These are phyloP conservation scores for Endoconidiophora laricicola DNA, from an alignment of 2,329 filamentous ascomycete genomes.

Conservation along the genomic window DNA sequence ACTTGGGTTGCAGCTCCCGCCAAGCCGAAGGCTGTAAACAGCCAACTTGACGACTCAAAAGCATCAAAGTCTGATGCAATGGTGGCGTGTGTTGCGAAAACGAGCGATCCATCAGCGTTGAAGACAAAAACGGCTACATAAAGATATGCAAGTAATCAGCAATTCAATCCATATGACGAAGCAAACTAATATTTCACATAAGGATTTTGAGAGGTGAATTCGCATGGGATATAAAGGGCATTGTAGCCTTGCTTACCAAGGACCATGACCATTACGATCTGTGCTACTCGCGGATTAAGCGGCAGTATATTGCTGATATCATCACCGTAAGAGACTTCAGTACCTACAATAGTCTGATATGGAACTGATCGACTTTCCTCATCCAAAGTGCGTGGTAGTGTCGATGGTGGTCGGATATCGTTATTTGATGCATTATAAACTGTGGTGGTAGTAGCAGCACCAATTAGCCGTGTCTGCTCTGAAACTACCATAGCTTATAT, in stretches of 20 bases:
- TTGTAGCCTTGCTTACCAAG: conserved; percentile 13
- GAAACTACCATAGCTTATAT: too few relatives aligned
- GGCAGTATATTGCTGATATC: neutral
- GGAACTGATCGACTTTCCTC: too few relatives aligned
- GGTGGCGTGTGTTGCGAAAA: conserved; percentile 47
- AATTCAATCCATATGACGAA: neutral
- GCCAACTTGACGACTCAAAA: conserved; percentile 34
- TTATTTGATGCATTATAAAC: too few relatives aligned
- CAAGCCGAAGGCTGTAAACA: conserved; percentile 20
- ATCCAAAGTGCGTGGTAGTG: too few relatives aligned
- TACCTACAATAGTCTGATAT: too few relatives aligned
- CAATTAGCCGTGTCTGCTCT: too few relatives aligned
- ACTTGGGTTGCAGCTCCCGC: conserved; percentile 20
- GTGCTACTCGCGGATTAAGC: neutral
- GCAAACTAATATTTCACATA: neutral
- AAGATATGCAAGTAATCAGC: neutral
- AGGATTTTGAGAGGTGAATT: neutral
- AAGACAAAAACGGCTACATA: conserved; percentile 36
- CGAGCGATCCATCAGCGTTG: conserved; percentile 45
- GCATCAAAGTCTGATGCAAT: conserved; percentile 45
- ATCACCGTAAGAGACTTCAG: too few relatives aligned
- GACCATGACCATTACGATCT: conserved; percentile 13
- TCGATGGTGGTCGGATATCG: too few relatives aligned
- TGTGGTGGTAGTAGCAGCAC: too few relatives aligned
- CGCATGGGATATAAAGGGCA: too few relatives aligned